Conservation (phyloP, 768 basidiomycete species). For the Rhodotorula babjevae region DNA sequence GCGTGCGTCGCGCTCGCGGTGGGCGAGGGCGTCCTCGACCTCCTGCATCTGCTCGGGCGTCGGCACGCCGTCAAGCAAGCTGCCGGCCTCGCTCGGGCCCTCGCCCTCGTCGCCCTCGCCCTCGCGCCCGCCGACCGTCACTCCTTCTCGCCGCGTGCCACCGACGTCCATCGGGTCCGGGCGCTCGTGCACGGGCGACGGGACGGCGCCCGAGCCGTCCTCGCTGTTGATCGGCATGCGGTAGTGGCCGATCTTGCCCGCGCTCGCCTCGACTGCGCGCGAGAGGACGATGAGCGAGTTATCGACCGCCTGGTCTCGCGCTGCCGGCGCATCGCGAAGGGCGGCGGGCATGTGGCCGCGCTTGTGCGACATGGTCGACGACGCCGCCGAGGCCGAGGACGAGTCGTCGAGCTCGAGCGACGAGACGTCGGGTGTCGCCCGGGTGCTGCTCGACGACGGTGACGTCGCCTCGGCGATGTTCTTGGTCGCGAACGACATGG, state of each 20-base stretch:
- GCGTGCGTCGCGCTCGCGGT: not conserved
- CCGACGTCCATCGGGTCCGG: not conserved
- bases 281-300: not conserved
- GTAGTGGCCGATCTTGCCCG: not conserved
- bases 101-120: no score
- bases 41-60: not conserved
- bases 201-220: not conserved
- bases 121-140: no score
- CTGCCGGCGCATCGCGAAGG: not conserved
- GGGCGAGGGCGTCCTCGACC: not conserved
- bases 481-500: constrained; percentile 5
- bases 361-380: not conserved
- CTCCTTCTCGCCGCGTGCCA: no score
- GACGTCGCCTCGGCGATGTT: not conserved
- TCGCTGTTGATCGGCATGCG: not conserved
- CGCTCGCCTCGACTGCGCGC: not conserved
- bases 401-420: not conserved
- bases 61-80: not conserved
- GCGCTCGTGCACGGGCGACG: not conserved
- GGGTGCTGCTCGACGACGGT: not conserved
- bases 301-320: not conserved
- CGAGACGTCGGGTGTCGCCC: no score
- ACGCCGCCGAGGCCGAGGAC: not conserved
- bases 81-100: not conserved
- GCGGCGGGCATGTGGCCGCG: not conserved